These are phyloP conservation scores for Tylopilus sp. DNA, from an alignment of 768 basidiomycete genomes.

Conservation along the genomic window DNA sequence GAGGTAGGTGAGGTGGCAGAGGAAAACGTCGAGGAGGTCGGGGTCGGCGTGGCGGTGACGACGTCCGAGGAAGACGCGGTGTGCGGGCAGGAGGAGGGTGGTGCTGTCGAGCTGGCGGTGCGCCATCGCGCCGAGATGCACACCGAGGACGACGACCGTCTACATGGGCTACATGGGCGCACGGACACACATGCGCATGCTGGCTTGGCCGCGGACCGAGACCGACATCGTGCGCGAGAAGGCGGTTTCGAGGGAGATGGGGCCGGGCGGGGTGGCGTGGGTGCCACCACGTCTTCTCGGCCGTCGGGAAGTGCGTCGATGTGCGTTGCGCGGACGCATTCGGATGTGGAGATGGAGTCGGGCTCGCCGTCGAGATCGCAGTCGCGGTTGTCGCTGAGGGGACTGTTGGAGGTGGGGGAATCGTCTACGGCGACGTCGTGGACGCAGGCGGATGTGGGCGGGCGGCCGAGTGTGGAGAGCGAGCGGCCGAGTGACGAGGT, in stretches of 20 bases:
- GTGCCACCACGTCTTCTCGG: neutral
- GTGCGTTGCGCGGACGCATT: neutral
- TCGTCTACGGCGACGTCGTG: conserved; percentile 31
- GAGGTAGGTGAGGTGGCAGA: neutral
- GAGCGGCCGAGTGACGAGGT: neutral
- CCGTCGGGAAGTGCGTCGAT: neutral
- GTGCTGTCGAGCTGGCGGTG: neutral
- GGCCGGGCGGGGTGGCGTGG: neutral
- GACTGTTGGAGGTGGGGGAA: conserved; percentile 9
- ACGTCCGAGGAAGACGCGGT: conserved; percentile 9
- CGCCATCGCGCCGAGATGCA: neutral
- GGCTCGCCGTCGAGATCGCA: conserved; percentile 4
- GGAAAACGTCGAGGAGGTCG: conserved; percentile 9
- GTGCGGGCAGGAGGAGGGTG: neutral
- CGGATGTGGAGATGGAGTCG: conserved; percentile 5
- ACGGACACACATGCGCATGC: neutral
- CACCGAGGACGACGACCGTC: neutral
- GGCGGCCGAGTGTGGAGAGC: conserved; percentile 3
- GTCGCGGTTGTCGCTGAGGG: conserved; percentile 19
- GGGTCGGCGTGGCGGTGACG: conserved; percentile 14
- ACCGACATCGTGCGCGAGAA: no score
- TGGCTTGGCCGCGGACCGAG: neutral
- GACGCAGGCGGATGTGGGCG: conserved; percentile 17
- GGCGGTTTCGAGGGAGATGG: neutral
- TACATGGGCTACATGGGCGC: neutral